Conservation (phyloP, 495 filamentous ascomycete genomes). For the Cryomyces antarcticus region DNA sequence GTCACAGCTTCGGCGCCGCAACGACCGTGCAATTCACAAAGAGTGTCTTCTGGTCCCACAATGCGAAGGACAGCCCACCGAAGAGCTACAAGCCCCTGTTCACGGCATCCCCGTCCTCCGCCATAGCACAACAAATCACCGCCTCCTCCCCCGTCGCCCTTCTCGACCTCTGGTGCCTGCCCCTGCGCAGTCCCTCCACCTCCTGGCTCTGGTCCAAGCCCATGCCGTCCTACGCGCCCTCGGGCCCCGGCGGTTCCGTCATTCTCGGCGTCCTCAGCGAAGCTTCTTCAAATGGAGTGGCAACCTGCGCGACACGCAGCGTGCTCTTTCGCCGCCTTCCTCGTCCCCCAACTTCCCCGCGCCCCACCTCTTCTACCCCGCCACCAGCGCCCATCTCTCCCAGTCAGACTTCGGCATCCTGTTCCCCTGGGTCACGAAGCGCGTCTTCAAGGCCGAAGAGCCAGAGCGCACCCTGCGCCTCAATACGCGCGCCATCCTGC, state of each 20-base stretch:
- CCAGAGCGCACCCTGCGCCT: slow-evolving; percentile 41
- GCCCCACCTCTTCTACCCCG: slow-evolving; percentile 36
- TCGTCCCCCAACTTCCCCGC: slow-evolving; percentile 3
- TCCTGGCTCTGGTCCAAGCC: slow-evolving; percentile 38
- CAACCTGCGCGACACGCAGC: slow-evolving; percentile 39
- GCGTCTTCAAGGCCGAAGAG: slow-evolving; percentile 34
- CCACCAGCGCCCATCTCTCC: slow-evolving; percentile 41
- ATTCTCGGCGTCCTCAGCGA: slow-evolving; percentile 46
- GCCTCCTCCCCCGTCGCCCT: slow-evolving; percentile 35
- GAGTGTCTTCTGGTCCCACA: slow-evolving; percentile 34
- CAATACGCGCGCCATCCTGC: slow-evolving; percentile 41
- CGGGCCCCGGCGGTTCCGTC: slow-evolving; percentile 24
- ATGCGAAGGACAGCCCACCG: background rate
- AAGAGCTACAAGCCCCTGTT: slow-evolving; percentile 23
- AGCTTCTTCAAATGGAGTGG: slow-evolving; percentile 52
- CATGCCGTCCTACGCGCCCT: slow-evolving; percentile 38
- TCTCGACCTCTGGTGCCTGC: slow-evolving; percentile 57
- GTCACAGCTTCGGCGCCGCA: slow-evolving; percentile 58
- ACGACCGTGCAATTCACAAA: slow-evolving; percentile 56
- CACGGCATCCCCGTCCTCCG: slow-evolving; percentile 24
- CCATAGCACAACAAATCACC: slow-evolving; percentile 40
- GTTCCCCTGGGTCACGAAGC: slow-evolving; percentile 44
- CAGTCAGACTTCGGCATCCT: slow-evolving; percentile 65
- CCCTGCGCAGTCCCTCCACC: slow-evolving; percentile 34
- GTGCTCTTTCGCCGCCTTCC: slow-evolving; percentile 24